Evolutionary conservation across 345 rosid species (phyloP), one percentile per base, ranked within the genome.

Genomic region (Citrus sp.): DNA sequence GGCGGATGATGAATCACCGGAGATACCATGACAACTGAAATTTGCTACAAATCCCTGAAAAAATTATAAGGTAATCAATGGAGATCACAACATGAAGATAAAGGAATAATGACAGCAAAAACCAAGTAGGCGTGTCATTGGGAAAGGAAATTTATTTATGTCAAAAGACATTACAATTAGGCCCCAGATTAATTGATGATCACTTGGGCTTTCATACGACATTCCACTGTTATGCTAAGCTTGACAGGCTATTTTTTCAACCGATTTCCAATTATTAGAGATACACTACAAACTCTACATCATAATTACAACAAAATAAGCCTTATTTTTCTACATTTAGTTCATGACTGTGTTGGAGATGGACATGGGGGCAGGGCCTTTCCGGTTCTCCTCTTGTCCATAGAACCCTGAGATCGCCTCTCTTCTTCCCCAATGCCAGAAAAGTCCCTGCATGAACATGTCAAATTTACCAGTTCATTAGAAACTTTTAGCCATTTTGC

Each of bases 311-410:
- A 65, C 24, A 21, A 35, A 21, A 66, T 16, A 59, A 54, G 13
- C 40, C 64, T 69, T 59, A 84, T 54, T 70, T 34, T 28, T 84
- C 72, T 8, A 67, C 42, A 9, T 63, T 76, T 34, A 63, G 27
- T 56, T 84, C 87, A 6, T 72, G 68, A 63, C 59, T 63, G 21
- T 82, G 77, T 12, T 75, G 87, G 10, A 88, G 83, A 46, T 75
- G 87, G 77, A 90, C 70, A 35, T 93, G 99, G 21, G 87, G 91
- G 81, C 99, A 95, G 32, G 89, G 91, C 64, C 94, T 86, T 77
- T 88, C 90, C 3, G 95, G 98, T 70, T 88, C 95, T 81, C 99
- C 99, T 73, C 82, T 89, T 22, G 87, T 86, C 99, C 99, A 96
- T 19, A 94, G 87, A 24, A 87, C 74, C 81, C 85, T 80, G 30